Percentiles rank a stretch among this genome's conserved stretches.
These are phyloP conservation scores for Globisporangium echinulatum DNA, from an alignment of 352 stramenopile genomes.

Conservation along the genomic window DNA sequence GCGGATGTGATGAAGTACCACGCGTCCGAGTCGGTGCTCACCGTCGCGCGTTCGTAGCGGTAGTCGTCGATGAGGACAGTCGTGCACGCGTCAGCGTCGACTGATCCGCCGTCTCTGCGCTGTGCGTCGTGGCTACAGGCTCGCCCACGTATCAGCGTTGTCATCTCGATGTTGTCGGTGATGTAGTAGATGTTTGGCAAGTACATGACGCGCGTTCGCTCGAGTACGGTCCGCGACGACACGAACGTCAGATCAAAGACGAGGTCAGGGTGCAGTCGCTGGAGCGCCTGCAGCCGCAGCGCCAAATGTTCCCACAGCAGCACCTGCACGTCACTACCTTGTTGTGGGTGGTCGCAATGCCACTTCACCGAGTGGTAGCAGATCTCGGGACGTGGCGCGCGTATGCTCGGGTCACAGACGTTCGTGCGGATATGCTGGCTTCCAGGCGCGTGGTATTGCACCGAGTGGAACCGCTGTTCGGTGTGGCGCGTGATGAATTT, in stretches of 20 bases:
- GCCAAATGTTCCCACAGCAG: conserved; percentile 14
- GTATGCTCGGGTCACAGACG: too few relatives aligned
- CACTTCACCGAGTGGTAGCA: not conserved
- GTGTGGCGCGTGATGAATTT: conserved; percentile 10
- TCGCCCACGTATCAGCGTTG: conserved; percentile 25
- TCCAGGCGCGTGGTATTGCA: too few relatives aligned
- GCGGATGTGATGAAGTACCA: conserved; percentile 21
- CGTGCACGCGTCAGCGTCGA: conserved; percentile 10
- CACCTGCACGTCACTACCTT: too few relatives aligned
- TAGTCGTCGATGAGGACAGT: conserved; percentile 44
- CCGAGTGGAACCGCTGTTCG: too few relatives aligned
- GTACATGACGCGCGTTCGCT: conserved; percentile 3
- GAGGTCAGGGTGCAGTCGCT: conserved; percentile 22
- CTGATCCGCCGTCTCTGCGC: conserved; percentile 18
- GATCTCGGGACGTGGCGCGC: not conserved
- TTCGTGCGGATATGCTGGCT: too few relatives aligned
- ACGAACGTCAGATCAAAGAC: conserved; percentile 20
- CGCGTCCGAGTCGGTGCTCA: conserved; percentile 27
- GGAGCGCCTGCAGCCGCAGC: conserved; percentile 14
- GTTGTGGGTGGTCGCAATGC: not conserved
- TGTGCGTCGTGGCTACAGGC: conserved; percentile 2
- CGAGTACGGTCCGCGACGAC: not conserved
- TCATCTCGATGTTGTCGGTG: conserved; percentile 21
- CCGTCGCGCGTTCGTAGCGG: conserved; percentile 37
- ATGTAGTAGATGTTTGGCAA: not conserved